phyloP scores from a whole-genome alignment of 495 filamentous ascomycete genomes.

The Tuber brumale region DNA sequence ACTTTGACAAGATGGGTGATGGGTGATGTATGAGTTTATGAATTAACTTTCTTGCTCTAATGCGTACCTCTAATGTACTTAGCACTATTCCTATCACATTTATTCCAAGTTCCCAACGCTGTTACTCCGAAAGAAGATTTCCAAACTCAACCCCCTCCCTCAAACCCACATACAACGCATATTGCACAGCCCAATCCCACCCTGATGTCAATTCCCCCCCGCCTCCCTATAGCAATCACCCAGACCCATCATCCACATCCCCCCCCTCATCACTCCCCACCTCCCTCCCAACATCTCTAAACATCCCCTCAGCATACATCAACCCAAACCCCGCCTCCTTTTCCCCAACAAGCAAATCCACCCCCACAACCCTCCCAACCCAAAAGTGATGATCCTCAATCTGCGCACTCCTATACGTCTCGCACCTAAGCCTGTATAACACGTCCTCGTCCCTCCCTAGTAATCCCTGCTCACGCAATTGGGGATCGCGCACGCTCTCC shows the following conservation, averaged over 20 bases:
- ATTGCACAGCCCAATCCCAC: background rate
- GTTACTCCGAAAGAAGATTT: background rate
- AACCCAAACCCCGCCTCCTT: constrained; percentile 28
- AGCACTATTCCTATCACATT: background rate
- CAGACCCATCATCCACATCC: constrained; percentile 28
- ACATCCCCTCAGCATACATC: constrained; percentile 37
- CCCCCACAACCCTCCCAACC: constrained; percentile 32
- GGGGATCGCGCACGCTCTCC: background rate
- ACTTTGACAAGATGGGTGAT: background rate
- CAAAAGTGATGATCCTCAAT: constrained; percentile 40
- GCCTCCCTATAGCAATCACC: background rate
- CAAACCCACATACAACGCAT: background rate
- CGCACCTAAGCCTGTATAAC: constrained; percentile 29
- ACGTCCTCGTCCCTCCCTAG: constrained; percentile 36
- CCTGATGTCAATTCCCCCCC: background rate
- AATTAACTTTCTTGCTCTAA: background rate
- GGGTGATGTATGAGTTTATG: background rate
- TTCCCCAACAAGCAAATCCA: constrained; percentile 25
- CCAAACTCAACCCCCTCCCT: background rate
- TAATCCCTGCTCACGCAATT: background rate
- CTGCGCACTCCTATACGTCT: constrained; percentile 23
- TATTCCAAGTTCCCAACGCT: background rate
- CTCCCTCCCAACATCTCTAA: constrained; percentile 26
- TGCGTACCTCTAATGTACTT: background rate
- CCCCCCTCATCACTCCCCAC: constrained; percentile 19